Conservation (phyloP, 2,329 filamentous ascomycete genomes). For the Talaromyces sp. region DNA sequence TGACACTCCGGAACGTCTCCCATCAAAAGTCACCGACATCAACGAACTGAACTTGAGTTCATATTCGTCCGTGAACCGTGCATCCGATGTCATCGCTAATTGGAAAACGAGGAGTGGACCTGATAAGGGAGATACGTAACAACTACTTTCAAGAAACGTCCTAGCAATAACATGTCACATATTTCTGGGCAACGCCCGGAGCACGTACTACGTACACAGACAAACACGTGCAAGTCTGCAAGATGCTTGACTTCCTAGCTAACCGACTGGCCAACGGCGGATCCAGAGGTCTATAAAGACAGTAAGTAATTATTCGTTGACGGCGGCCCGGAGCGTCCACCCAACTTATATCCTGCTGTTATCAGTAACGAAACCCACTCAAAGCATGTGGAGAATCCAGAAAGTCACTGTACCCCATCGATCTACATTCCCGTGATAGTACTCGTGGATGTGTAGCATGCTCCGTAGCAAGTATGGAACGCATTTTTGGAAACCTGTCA, state of each 20-base stretch:
- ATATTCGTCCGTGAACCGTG: neutral
- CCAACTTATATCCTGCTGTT: too few species aligned
- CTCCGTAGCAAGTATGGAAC: neutral
- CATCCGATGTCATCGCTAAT: neutral
- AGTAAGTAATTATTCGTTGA: neutral
- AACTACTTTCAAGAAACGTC: too few species aligned
- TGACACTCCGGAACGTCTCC: neutral
- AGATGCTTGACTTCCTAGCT: neutral
- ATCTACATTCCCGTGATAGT: neutral
- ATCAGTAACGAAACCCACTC: too few species aligned
- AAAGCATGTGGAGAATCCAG: too few species aligned
- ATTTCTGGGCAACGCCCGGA: neutral
- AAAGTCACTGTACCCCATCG: too few species aligned
- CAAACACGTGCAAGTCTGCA: neutral
- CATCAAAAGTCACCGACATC: neutral
- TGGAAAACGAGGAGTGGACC: neutral
- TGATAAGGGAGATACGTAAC: too few species aligned
- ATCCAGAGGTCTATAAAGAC: neutral
- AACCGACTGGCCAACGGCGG: neutral
- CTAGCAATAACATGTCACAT: too few species aligned
- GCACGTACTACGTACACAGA: neutral
- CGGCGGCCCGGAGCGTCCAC: neutral
- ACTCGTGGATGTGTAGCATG: neutral
- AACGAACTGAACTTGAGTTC: neutral
- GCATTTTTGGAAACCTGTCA: neutral